Percentiles rank a stretch among this genome's conserved stretches.
Conservation (phyloP, 177 flowering plant genomes). For the Telopea speciosissima region DNA sequence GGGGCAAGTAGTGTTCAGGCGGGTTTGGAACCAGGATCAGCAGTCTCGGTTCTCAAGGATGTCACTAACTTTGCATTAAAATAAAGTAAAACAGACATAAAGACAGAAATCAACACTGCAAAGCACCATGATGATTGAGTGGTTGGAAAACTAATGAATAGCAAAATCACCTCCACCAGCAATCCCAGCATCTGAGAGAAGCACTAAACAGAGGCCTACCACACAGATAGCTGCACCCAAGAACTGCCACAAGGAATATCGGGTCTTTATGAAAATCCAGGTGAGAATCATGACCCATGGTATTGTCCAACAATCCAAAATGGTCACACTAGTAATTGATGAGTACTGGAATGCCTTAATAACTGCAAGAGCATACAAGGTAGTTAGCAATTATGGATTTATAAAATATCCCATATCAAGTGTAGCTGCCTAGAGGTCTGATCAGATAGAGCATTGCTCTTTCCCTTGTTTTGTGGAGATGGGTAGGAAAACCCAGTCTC, state of each 20-base stretch:
- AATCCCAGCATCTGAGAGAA: constrained; percentile 66
- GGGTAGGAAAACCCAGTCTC: background rate
- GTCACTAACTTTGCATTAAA: background rate
- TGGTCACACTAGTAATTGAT: constrained; percentile 77
- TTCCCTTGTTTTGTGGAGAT: background rate
- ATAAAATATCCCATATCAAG: background rate
- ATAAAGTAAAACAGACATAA: background rate
- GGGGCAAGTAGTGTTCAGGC: background rate
- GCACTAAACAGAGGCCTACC: constrained; percentile 59
- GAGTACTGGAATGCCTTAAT: constrained; percentile 67
- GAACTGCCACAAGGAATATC: constrained; percentile 60
- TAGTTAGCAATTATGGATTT: background rate
- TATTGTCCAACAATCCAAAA: constrained; percentile 77
- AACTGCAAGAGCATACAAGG: constrained; percentile 37
- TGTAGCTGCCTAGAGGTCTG: background rate
- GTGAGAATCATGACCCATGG: constrained; percentile 77
- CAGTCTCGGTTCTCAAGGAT: background rate
- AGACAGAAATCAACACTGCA: background rate
- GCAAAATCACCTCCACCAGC: constrained; percentile 53
- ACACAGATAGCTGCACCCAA: constrained; percentile 57
- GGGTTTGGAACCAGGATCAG: background rate
- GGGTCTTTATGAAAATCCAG: constrained; percentile 55
- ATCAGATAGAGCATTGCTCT: background rate
- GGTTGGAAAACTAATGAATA: background rate
- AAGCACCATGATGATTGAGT: background rate